Percentiles rank a stretch among this genome's conserved stretches.
Evolutionary conservation across 2,329 filamentous ascomycete genomes (phyloP).

Genomic region (Chaetomium olivaceum): DNA sequence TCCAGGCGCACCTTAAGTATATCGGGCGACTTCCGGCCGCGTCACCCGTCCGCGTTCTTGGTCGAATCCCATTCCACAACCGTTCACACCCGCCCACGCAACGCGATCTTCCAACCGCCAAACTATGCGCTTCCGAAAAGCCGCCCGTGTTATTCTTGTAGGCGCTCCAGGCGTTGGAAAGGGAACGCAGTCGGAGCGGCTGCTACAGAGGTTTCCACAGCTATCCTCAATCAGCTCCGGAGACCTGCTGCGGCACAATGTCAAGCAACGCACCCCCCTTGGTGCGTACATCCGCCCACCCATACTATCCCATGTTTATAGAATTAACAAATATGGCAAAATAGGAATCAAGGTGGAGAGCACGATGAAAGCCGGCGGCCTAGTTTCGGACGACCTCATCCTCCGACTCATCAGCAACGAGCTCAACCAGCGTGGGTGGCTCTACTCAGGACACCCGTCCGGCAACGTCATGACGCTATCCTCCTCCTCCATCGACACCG

Average conservation of each 20-base stretch:
- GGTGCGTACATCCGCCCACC: slow-evolving; percentile 54
- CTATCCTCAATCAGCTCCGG: slow-evolving; percentile 91
- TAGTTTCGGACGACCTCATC: slow-evolving; percentile 92
- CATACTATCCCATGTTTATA: slow-evolving; percentile 17
- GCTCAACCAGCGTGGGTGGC: slow-evolving; percentile 82
- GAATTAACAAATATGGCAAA: not conserved
- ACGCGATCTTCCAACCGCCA: not conserved
- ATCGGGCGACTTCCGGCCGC: not conserved
- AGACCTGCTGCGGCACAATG: slow-evolving; percentile 88
- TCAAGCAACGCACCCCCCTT: slow-evolving; percentile 80
- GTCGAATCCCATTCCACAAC: not conserved
- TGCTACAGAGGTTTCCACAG: slow-evolving; percentile 84
- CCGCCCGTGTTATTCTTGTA: slow-evolving; percentile 90
- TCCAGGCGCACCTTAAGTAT: not conserved
- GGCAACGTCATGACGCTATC: slow-evolving; percentile 54
- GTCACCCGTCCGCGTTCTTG: not conserved
- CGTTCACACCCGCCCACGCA: not conserved
- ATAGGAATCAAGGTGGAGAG: slow-evolving; percentile 86
- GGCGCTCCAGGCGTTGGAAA: slow-evolving; percentile 97
- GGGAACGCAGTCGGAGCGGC: slow-evolving; percentile 88
- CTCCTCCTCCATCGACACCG: slow-evolving; percentile 43
- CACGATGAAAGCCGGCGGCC: slow-evolving; percentile 80
- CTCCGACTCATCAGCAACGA: slow-evolving; percentile 90
- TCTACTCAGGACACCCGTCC: slow-evolving; percentile 51
- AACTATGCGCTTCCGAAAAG: slow-evolving; percentile 69